Evolutionary conservation across 2,329 filamentous ascomycete species (phyloP).

Genomic region (Paracamarosporium sp.): DNA sequence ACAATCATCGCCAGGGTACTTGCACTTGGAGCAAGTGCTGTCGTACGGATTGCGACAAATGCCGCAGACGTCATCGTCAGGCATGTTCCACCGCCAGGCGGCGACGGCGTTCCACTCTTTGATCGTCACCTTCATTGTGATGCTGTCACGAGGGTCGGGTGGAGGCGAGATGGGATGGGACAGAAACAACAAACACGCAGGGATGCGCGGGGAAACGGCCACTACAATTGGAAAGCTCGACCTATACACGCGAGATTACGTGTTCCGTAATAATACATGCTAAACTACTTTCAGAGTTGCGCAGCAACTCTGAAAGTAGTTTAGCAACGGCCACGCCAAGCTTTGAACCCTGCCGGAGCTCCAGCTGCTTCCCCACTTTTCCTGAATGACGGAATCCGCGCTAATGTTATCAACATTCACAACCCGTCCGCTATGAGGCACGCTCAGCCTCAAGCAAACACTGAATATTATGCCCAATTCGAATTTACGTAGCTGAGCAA

Average conservation of each 20-base stretch:
- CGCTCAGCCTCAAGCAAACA: not conserved
- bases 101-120: conserved; percentile 93
- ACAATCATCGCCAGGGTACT: conserved; percentile 96
- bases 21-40: conserved; percentile 96
- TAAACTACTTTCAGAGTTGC: no score
- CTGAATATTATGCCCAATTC: not conserved
- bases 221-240: no score
- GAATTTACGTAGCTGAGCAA: not conserved
- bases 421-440: not conserved
- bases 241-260: no score
- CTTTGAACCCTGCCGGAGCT: not conserved
- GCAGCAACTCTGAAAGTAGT: no score
- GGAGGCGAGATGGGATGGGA: conserved; percentile 10
- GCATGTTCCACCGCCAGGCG: conserved; percentile 97
- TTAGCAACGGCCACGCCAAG: conserved; percentile 16
- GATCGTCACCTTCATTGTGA: conserved; percentile 90
- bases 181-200: not conserved
- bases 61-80: conserved; percentile 95
- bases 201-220: not conserved
- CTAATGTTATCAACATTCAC: conserved; percentile 11
- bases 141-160: conserved; percentile 1
- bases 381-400: conserved; percentile 23
- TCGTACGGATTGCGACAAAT: conserved; percentile 99
- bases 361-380: conserved; percentile 13
- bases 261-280: no score